Evolutionary conservation across 257 asterid species (phyloP).

Genomic region (Jacaranda mimosifolia): DNA sequence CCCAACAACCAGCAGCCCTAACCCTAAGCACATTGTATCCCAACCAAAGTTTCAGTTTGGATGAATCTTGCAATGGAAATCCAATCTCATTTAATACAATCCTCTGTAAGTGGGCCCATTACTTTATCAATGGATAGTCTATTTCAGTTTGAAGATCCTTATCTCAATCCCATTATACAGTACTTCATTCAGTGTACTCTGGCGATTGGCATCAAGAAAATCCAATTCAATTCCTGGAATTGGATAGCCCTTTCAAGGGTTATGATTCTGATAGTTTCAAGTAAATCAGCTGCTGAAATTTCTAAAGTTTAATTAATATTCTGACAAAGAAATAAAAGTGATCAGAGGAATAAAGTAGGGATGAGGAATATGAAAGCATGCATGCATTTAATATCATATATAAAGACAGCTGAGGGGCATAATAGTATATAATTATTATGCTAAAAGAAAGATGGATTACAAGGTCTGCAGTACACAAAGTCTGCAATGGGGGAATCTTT

Average conservation of each 20-base stretch:
- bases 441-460: background rate
- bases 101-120: constrained; percentile 28
- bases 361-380: constrained; percentile 14
- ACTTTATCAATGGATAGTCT: constrained; percentile 26
- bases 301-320: background rate
- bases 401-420: constrained; percentile 27
- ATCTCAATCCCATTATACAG: constrained; percentile 15
- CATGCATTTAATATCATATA: background rate
- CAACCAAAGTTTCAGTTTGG: constrained; percentile 23
- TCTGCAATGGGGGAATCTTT: constrained; percentile 37
- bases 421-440: background rate
- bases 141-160: constrained; percentile 25
- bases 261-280: background rate
- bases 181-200: background rate
- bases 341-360: constrained; percentile 29
- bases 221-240: background rate
- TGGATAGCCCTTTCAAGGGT: background rate
- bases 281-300: constrained; percentile 3
- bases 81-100: constrained; percentile 6
- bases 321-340: constrained; percentile 7
- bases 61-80: constrained; percentile 15
- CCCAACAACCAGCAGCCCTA: background rate
- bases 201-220: background rate
- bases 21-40: background rate
- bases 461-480: constrained; percentile 30